Evolutionary conservation across 768 basidiomycete genomes (phyloP), one percentile per base, ranked within the genome.

Genomic region (Lentinula sp.): DNA sequence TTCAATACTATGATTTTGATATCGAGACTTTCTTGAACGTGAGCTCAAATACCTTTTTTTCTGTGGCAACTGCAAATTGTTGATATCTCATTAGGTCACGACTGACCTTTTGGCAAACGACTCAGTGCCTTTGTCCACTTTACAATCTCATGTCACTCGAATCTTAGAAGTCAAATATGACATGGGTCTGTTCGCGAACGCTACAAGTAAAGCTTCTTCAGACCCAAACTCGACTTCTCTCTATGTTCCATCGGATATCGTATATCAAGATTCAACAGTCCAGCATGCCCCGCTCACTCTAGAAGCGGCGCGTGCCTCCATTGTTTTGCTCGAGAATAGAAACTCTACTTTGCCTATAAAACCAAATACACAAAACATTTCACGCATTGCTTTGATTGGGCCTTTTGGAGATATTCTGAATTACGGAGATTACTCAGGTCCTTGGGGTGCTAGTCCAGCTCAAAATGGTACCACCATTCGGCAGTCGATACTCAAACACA

Each of bases 401-500:
- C 69, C 69, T 1, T 70, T 65, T 62, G 46, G 63, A 43, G 69
- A 70, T 33, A 62, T 62, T 5, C 58, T 68, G 45, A 67, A 70
- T 61, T 70, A 66, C 57, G 69, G 69, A n/a, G 69, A 68, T 53
- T 70, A 70, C 48, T 65, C 69, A 5, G 69, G 69, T 13, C 63
- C 62, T 12, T 70, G 69, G 69, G 69, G 69, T 4, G 58, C 51
- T 35, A 65, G 64, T 51, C 69, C 69, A 13, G 65, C 64, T 36
- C 62, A 60, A 39, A 39, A 61, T 2, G 65, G 62, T 1, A 65
- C 41, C n/a, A 51, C 62, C 32, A 62, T 70, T 33, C 66, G 69
- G 4, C 67, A 70, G 45, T 66, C 67, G 10, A 63, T 68, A 54
- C 23, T 46, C 18, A 50, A 45, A 18, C 59, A 70, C 23, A 60